phyloP scores from a whole-genome alignment of 176 grass and related monocot species.

The Elaeis guineensis region DNA sequence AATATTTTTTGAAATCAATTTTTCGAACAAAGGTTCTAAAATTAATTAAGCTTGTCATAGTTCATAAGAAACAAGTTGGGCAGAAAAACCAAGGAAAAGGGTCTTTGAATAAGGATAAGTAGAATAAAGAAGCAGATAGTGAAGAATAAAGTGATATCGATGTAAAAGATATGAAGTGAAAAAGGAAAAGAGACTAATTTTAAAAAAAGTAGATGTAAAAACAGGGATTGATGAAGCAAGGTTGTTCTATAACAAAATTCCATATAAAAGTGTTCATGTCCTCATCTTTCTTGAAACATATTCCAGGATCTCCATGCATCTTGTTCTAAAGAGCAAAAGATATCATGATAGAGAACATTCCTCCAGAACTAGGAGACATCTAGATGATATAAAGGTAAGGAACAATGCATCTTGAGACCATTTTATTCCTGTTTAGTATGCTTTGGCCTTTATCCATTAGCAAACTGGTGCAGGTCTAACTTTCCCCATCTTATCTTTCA shows the following conservation, averaged over 20 bases:
- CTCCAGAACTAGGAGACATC: conserved; percentile 14
- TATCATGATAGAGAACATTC: not conserved
- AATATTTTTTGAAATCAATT: no score
- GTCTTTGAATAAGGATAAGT: not conserved
- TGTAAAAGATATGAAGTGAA: not conserved
- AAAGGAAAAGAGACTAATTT: not conserved
- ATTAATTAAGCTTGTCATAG: not conserved
- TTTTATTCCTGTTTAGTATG: conserved; percentile 24
- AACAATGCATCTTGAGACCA: conserved; percentile 5
- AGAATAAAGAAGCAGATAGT: conserved; percentile 10
- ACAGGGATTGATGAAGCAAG: not conserved
- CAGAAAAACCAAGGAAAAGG: not conserved
- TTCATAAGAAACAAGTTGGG: not conserved
- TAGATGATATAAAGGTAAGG: conserved; percentile 37
- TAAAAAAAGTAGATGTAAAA: not conserved
- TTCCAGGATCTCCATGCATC: not conserved
- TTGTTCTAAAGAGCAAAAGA: conserved; percentile 9
- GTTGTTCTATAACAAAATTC: not conserved
- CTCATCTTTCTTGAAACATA: conserved; percentile 1
- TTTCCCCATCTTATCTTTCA: conserved; percentile 4
- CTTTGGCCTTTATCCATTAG: conserved; percentile 62
- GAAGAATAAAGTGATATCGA: conserved; percentile 7
- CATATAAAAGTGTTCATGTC: not conserved
- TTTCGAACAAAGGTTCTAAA: not conserved
- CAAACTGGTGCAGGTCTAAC: conserved; percentile 38